Base-by-base conservation (phyloP, 768 basidiomycete genomes). In the Rubroboletus pulcherrimus region DNA sequence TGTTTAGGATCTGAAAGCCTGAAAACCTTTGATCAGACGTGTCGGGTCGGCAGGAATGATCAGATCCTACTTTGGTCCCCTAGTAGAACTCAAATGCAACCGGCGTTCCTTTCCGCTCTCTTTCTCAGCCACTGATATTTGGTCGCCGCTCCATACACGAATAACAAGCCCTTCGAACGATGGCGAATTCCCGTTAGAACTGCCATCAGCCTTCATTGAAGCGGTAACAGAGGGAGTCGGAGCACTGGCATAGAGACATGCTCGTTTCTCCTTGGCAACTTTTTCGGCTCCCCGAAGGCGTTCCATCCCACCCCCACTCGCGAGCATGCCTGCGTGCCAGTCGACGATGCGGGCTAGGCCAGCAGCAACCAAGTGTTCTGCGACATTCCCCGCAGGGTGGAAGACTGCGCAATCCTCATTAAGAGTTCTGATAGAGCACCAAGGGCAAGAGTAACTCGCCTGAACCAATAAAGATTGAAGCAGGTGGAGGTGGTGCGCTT, bases 291-390 rank as follows among this genome's bases (percentile, higher is more conserved):
- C 81, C 49, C 95, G 85, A 30, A 98, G 80, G 40, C 84, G 85
- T 64, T 95, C 93, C 83, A 98, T 91, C 5, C 84, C 89, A 39
- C 93, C 93, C 49, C 80, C 77, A 51, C 78, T 81, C 1, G 92
- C 85, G 21, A 99, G 83, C 81, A 98, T 89, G 21, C 95, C 95
- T 15, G 96, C 94, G 70, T 99, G 96, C 95, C 95, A 98, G 68
- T 96, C 95, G 55, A 98, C 87, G 48, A 98, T 81, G 54, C 92
- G 87, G 17, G 95, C 96, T 2, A 98, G 78, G 30, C 96, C 95
- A 43, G 84, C 82, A 5, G 81, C 82, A 30, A 93, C 85, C 38
- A 99, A 78, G 71, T 89, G 85, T 63, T 96, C 92, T 12, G 93
- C 94, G 26, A 99, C 87, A 72, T 97, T 97, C 33, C 96, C 96